These are phyloP conservation scores for Tagetes patula DNA, from an alignment of 129 eudicot genomes.

Conservation along the genomic window DNA sequence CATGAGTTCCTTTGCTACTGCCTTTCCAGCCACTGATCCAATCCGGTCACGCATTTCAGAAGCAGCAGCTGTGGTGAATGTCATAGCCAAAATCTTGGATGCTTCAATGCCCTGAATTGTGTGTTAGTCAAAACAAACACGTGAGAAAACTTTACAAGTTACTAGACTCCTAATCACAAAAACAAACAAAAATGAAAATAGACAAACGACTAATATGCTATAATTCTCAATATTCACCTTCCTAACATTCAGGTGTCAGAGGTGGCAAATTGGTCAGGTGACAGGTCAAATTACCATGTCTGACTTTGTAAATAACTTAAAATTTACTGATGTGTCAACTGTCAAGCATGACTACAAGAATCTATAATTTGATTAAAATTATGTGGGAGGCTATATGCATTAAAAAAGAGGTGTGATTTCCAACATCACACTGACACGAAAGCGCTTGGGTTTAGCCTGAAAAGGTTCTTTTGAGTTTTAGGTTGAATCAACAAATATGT, in stretches of 20 bases:
- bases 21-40: conserved; percentile 89
- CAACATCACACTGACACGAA: not conserved
- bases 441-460: not conserved
- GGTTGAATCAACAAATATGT: not conserved
- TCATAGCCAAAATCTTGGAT: conserved; percentile 89
- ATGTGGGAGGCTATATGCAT: not conserved
- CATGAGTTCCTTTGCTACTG: conserved; percentile 68
- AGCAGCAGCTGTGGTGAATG: conserved; percentile 98
- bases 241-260: conserved; percentile 7
- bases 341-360: not conserved
- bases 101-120: conserved; percentile 70
- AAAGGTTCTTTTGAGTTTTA: not conserved
- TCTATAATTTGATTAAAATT: not conserved
- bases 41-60: conserved; percentile 96
- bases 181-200: conserved; percentile 15
- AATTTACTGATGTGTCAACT: not conserved
- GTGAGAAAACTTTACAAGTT: not conserved
- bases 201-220: not conserved
- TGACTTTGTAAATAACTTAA: not conserved
- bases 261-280: not conserved
- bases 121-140: conserved; percentile 14
- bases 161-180: not conserved
- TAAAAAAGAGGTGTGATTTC: not conserved
- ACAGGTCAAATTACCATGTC: not conserved
- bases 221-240: not conserved